Evolutionary conservation across 1,284 basidiomycete genomes (phyloP).

Genomic region (Ustilago curta): DNA sequence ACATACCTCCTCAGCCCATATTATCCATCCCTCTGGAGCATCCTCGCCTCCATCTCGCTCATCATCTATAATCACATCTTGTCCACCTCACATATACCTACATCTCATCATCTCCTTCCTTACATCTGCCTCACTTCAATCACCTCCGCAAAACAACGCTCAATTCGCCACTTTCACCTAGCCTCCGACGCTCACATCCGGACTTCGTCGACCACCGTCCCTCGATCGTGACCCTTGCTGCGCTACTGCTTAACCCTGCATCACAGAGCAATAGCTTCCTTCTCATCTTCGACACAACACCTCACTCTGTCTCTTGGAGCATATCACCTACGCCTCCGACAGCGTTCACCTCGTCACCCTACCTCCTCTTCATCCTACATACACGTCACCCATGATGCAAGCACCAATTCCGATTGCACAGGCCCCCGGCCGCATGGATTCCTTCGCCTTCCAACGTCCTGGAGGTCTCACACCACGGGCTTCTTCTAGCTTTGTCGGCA

Average conservation of each 20-base stretch:
- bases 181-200: neutral
- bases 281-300: neutral
- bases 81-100: constrained; percentile 12
- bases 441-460: constrained; percentile 45
- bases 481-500: constrained; percentile 54
- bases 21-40: constrained; percentile 9
- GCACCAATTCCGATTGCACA: constrained; percentile 54
- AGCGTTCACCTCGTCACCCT: no score
- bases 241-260: neutral
- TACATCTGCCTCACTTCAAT: constrained; percentile 10
- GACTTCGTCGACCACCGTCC: neutral
- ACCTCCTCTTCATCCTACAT: neutral
- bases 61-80: constrained; percentile 35
- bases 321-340: neutral
- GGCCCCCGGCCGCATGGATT: constrained; percentile 39
- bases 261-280: neutral
- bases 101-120: constrained; percentile 6
- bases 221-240: neutral
- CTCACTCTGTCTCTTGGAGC: neutral
- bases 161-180: neutral
- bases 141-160: constrained; percentile 23
- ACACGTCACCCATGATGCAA: constrained; percentile 43
- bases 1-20: constrained; percentile 17
- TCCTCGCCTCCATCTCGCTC: constrained; percentile 5
- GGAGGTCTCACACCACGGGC: constrained; percentile 48